A percentile compares a stretch with the other conserved stretches of the same genome.
phyloP scores from a whole-genome alignment of 2,329 filamentous ascomycete genomes.

The Byssochlamys sp. region DNA sequence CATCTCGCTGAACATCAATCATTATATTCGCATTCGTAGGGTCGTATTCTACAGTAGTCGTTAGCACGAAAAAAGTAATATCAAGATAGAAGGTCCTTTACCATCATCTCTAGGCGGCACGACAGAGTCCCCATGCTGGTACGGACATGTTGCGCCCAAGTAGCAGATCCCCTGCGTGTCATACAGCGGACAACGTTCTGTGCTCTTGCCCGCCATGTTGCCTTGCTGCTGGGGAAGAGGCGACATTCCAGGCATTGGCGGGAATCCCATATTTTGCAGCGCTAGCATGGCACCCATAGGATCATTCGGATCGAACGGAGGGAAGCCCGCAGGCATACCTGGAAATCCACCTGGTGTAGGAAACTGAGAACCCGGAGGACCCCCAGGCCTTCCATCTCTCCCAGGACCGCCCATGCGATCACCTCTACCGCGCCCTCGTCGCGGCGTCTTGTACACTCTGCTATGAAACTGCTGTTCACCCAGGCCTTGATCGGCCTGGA shows the following conservation, averaged over 20 bases:
- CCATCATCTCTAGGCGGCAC: constrained; percentile 28
- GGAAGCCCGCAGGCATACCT: constrained; percentile 37
- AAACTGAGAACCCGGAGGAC: constrained; percentile 17
- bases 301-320: constrained; percentile 46
- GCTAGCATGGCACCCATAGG: constrained; percentile 46
- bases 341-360: constrained; percentile 24
- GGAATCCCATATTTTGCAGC: constrained; percentile 45
- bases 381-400: constrained; percentile 17
- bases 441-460: constrained; percentile 39
- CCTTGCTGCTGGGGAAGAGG: constrained; percentile 27
- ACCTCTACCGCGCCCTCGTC: constrained; percentile 35
- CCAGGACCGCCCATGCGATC: constrained; percentile 23
- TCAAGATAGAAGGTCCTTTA: constrained; percentile 8
- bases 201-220: constrained; percentile 22
- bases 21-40: constrained; percentile 42
- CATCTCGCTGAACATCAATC: constrained; percentile 20
- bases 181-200: constrained; percentile 46
- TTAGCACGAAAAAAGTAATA: constrained; percentile 2
- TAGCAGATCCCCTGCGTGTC: constrained; percentile 52
- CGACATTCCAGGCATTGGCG: constrained; percentile 40
- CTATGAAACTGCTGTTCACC: constrained; percentile 37
- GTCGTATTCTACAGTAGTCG: constrained; percentile 40
- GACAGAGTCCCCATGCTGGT: constrained; percentile 44
- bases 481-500: constrained; percentile 35
- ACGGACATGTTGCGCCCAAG: constrained; percentile 47